Base-by-base conservation (phyloP, 768 basidiomycete genomes). In the Suillus hirtellus region DNA sequence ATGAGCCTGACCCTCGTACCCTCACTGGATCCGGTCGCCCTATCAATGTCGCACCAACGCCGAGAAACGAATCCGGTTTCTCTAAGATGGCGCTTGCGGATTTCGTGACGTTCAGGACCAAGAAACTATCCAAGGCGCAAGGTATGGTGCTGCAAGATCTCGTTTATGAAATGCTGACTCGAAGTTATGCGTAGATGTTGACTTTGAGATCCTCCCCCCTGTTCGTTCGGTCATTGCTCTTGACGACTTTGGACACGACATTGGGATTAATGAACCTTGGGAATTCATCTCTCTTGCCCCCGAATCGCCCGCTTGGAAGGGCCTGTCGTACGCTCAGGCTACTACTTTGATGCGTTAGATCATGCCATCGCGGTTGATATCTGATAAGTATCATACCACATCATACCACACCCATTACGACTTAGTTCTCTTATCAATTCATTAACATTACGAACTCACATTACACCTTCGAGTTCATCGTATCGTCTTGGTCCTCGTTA, bases 141-240 rank as follows among this genome's bases (percentile, higher is more conserved):
- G 60, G 60, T 61, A 42, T 4, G 4, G 24, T 38, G 1, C 58
- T 58, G 2, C 24, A 11, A 14, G 12, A n/a, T 40, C 7, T 27
- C 2, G 5, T n/a, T 38, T 19, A 3, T n/a, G 17, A 4, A 31
- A 31, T 4, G 8, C 37, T 61, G 24, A 40, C 60, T 65, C 43
- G 65, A 35, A 65, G n/a, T 15, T 37, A 2, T 42, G 34, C 14
- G 34, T 44, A 49, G 74, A 53, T 44, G 60, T 67, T 27, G 74
- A 72, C 54, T 75, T 75, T n/a, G 74, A 76, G 58, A 60, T 75
- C 63, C 52, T 75, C 2, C 69, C 74, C 17, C 72, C 70, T 11
- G 60, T 76, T 60, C 75, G 73, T 46, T 49, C 72, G 14, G 74
- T 75, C 61, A 76, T 75, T 56, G 74, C 64, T 44, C 66, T 75